Percentiles rank a stretch among this genome's conserved stretches.
Evolutionary conservation across 495 filamentous ascomycete species (phyloP).

Genomic region (Penicillium cinerascens): DNA sequence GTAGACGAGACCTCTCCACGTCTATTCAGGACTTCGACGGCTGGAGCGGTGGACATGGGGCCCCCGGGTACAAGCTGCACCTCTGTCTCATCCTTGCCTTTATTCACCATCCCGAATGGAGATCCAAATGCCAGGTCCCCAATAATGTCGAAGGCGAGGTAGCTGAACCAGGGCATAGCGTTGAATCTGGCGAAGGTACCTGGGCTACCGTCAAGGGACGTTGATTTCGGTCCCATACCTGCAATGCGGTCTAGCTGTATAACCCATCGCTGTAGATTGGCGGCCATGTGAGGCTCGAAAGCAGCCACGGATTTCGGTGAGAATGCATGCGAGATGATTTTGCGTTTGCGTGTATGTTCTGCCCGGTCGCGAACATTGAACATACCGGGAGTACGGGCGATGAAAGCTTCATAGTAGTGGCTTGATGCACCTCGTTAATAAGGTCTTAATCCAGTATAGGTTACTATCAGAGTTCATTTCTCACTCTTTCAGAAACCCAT

Average conservation of each 20-base stretch:
- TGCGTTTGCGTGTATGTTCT: conserved; percentile 78
- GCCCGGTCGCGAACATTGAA: conserved; percentile 75
- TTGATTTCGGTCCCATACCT: no score
- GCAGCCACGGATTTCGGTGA: conserved; percentile 64
- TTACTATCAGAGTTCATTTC: neutral
- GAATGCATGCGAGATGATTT: conserved; percentile 78
- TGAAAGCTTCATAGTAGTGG: conserved; percentile 79
- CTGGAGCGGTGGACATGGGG: conserved; percentile 30
- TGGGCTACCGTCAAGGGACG: no score
- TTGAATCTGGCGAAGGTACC: no score
- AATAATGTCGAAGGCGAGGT: conserved; percentile 63
- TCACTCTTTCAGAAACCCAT: conserved; percentile 65
- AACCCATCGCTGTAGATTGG: conserved; percentile 65
- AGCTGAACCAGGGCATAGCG: conserved; percentile 80
- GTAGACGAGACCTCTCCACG: conserved; percentile 39
- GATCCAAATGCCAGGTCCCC: conserved; percentile 35
- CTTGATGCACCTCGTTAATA: conserved; percentile 21
- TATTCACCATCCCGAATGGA: conserved; percentile 40
- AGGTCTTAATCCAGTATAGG: neutral
- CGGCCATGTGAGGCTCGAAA: conserved; percentile 75
- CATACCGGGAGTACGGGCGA: conserved; percentile 68
- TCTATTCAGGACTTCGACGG: conserved; percentile 37
- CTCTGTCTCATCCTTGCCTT: conserved; percentile 46
- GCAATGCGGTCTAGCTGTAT: conserved; percentile 60
- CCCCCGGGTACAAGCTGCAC: conserved; percentile 27